Conservation (phyloP, 495 filamentous ascomycete species). For the Neurospora pannonica region DNA sequence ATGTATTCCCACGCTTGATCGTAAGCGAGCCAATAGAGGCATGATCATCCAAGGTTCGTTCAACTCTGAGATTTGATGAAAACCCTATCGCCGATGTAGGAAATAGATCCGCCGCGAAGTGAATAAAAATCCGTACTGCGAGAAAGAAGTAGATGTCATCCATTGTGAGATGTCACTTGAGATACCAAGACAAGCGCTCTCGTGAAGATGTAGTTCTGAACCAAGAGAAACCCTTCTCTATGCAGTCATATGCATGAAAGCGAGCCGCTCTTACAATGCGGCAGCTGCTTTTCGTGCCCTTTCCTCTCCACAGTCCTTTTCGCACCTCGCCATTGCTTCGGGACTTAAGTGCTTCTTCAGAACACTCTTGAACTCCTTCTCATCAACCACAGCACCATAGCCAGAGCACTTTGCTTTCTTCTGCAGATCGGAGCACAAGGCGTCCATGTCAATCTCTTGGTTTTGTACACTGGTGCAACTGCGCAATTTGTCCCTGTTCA, state of each 20-base stretch:
- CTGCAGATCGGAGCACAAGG: constrained; percentile 84
- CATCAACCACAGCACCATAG: constrained; percentile 79
- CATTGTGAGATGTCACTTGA: background rate
- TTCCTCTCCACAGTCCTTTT: background rate
- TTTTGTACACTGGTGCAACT: constrained; percentile 75
- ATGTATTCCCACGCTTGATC: background rate
- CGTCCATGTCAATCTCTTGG: constrained; percentile 87
- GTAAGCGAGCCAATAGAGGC: background rate
- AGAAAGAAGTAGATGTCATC: background rate
- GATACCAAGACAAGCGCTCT: background rate
- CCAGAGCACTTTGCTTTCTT: constrained; percentile 96
- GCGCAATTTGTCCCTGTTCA: constrained; percentile 78
- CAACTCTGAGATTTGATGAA: background rate
- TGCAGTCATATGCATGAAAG: background rate
- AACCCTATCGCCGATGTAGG: background rate
- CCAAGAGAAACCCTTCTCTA: background rate
- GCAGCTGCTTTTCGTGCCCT: background rate
- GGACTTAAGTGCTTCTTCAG: constrained; percentile 46
- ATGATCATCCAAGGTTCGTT: background rate
- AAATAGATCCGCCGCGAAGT: background rate
- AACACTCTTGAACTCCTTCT: constrained; percentile 78
- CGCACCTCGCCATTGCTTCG: constrained; percentile 6
- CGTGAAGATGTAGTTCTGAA: background rate
- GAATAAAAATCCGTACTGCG: background rate
- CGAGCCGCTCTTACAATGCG: background rate